Percentiles rank a stretch among this genome's conserved stretches.
Conservation (phyloP, 345 rosid genomes). For the Schrenkiella parvula region DNA sequence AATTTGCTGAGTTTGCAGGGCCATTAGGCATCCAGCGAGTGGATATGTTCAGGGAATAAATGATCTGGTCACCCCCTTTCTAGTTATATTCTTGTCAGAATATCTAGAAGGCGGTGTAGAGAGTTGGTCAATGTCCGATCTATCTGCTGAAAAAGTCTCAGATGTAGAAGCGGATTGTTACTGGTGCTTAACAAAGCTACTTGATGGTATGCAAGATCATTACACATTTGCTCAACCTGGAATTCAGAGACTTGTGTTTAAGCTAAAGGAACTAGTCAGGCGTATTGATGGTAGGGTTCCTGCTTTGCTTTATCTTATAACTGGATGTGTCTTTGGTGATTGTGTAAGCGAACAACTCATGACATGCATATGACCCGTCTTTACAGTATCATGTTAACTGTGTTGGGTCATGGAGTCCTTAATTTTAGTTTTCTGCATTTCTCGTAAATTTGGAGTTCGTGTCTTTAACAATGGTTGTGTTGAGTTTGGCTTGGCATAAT, state of each 20-base stretch:
- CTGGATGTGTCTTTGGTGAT: not conserved
- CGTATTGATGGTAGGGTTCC: conserved; percentile 79
- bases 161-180: conserved; percentile 93
- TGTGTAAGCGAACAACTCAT: not conserved
- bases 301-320: not conserved
- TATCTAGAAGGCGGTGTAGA: conserved; percentile 76
- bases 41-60: conserved; percentile 99
- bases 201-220: conserved; percentile 99
- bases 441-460: not conserved
- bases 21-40: conserved; percentile 97
- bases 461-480: not conserved
- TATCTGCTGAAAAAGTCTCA: conserved; percentile 62
- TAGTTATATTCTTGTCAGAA: conserved; percentile 91
- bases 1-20: conserved; percentile 53
- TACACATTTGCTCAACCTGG: conserved; percentile 99
- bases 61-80: conserved; percentile 95
- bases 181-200: conserved; percentile 94
- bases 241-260: conserved; percentile 97
- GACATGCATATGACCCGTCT: not conserved
- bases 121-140: conserved; percentile 67
- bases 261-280: conserved; percentile 91
- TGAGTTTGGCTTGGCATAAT: not conserved
- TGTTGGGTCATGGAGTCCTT: not conserved
- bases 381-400: not conserved
- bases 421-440: not conserved